Evolutionary conservation across 2,329 filamentous ascomycete genomes (phyloP), one percentile per base, ranked within the genome.

Genomic region (Zymoseptoria tritici): DNA sequence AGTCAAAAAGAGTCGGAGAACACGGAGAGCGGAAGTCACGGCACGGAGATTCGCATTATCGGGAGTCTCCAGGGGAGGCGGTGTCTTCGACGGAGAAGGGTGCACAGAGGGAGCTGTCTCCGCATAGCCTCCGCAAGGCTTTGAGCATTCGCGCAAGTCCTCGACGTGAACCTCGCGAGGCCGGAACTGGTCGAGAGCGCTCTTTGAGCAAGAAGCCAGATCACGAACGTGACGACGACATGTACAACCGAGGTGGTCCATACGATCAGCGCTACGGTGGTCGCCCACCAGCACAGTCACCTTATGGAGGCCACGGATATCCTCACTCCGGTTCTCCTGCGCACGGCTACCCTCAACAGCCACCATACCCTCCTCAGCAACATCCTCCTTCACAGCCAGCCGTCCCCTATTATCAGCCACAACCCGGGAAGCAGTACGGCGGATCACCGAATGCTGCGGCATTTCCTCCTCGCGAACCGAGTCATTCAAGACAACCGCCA

Each of bases 351-450:
- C 75, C 74, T 73, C 86, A 86, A 73, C 76, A 76, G 20, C 80
- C 85, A 29, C 80, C 82, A 24, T 86, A 87, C 68, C 77, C 79
- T 24, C 83, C 85, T 67, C 76, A 82, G 50, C 81, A 84, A 61
- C 77, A 77, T 50, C 81, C 76, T 21, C 22, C 60, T 31, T 42
- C 67, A 26, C 66, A 70, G 51, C 59, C 67, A 49, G 67, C 64
- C 22, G 63, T 62, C 9, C 63, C 64, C 51, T 71, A 73, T 57
- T 70, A 73, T 57, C 68, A 70, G 55, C 62, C 64, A 21, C 68
- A 67, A 57, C 57, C 69, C 51, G 80, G 82, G n/a, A 77, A 82
- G 42, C 67, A 69, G 52, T 71, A 69, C 56, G 65, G 66, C 46
- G 62, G 57, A 50, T 57, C 67, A 46, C 63, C 67, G 4, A 63